Evolutionary conservation across 495 filamentous ascomycete genomes (phyloP).

Genomic region (Lepraria neglecta): DNA sequence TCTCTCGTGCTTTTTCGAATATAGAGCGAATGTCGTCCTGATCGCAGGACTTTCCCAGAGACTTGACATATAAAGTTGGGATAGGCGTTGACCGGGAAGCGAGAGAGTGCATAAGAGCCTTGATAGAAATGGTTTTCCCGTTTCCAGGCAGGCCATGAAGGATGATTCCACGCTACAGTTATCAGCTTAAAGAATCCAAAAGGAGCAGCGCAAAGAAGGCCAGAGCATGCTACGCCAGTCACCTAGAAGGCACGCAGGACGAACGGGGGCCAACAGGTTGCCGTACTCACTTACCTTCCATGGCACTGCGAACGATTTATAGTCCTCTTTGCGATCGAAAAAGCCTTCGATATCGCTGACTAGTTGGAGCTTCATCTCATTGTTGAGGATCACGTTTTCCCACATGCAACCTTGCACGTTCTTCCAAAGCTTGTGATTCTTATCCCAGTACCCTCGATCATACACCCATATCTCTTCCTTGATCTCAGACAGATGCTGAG

Average conservation of each 20-base stretch:
- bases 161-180: conserved; percentile 25
- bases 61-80: conserved; percentile 52
- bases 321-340: conserved; percentile 49
- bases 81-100: conserved; percentile 24
- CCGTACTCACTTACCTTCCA: conserved; percentile 43
- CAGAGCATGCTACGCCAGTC: neutral
- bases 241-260: conserved; percentile 15
- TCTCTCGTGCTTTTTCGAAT: conserved; percentile 44
- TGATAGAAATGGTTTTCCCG: conserved; percentile 63
- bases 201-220: conserved; percentile 9
- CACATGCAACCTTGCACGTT: conserved; percentile 51
- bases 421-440: conserved; percentile 51
- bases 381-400: conserved; percentile 61
- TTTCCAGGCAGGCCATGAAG: conserved; percentile 48
- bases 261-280: neutral
- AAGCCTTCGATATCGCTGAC: conserved; percentile 55
- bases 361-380: conserved; percentile 53
- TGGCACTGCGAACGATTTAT: conserved; percentile 52
- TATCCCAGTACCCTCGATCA: conserved; percentile 54
- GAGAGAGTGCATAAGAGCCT: conserved; percentile 58
- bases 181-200: conserved; percentile 7
- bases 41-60: conserved; percentile 34
- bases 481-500: conserved; percentile 44
- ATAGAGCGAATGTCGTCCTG: conserved; percentile 42
- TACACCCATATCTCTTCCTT: conserved; percentile 61